Evolutionary conservation across 176 grass and related monocot species (phyloP), one percentile per base, ranked within the genome.

Genomic region (Oryza rufipogon): DNA sequence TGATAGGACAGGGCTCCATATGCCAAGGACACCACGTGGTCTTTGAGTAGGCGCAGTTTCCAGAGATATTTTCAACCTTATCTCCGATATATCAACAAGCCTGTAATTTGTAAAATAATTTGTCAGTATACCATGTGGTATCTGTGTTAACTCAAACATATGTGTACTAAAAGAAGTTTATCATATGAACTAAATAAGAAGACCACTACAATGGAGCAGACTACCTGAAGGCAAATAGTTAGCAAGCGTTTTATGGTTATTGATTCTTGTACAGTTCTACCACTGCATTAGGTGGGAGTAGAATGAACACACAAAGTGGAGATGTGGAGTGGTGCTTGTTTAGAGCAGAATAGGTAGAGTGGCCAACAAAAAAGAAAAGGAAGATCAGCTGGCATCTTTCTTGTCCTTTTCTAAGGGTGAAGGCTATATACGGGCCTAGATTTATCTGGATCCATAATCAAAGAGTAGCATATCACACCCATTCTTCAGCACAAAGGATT

Each of bases 41-140:
- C 96, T 88, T 92, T 95, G 91, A 89, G 88, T 80, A 88, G 96
- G 96, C 47, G 96, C 93, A 80, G 96, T 95, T 86, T 95, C 96
- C 81, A 98, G 66, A 85, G 96, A 90, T 90, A 98, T 90, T 92
- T 98, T 98, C 16, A 98, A 83, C 80, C 91, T 90, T 86, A 98
- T 70, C 86, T 95, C 96, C 70, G 96, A 98, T 87, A 98, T 91
- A 85, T 98, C 91, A 83, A 98, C 86, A 85, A 98, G 88, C 83
- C 89, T 98, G 83, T 26, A 91, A 88, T 82, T 56, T 79, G 80
- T 79, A 71, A 80, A 78, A 92, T 63, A n/a, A 64, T 66, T 70
- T 64, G 26, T 79, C 66, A 86, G 66, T 46, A 68, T 52, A 26
- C 36, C 49, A 47, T 51, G 72, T 58, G 26, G 42, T 58, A 79